phyloP scores from a whole-genome alignment of 345 rosid species.

The Salix exigua region DNA sequence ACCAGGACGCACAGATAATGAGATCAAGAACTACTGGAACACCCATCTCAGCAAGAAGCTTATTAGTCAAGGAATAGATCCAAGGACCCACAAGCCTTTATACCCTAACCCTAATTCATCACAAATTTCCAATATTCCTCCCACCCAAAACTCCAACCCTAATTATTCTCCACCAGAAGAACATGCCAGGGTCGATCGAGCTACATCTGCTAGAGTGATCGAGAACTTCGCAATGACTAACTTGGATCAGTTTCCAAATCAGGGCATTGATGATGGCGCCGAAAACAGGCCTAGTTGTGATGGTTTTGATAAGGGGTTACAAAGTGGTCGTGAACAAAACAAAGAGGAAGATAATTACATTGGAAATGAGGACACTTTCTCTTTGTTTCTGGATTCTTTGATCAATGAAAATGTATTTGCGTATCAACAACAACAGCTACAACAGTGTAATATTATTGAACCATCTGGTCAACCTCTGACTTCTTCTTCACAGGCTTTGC shows the following conservation, averaged over 20 bases:
- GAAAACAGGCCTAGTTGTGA: conserved; percentile 8
- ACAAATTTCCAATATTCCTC: not conserved
- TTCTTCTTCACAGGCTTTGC: conserved; percentile 2
- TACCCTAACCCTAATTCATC: conserved; percentile 10
- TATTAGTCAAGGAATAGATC: conserved; percentile 28
- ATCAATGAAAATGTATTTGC: conserved; percentile 44
- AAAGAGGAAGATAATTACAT: conserved; percentile 15
- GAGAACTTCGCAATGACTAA: not conserved
- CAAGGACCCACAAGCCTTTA: conserved; percentile 31
- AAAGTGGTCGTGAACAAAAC: conserved; percentile 13
- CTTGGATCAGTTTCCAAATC: conserved; percentile 2
- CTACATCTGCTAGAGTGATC: conserved; percentile 13
- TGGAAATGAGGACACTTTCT: conserved; percentile 52
- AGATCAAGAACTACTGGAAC: conserved; percentile 31
- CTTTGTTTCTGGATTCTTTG: conserved; percentile 63
- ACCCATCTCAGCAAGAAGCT: conserved; percentile 28
- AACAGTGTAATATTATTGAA: not conserved
- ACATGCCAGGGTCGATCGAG: conserved; percentile 2
- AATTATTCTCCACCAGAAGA: not conserved
- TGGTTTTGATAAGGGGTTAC: conserved; percentile 9
- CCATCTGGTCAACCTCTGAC: not conserved
- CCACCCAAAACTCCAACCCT: not conserved
- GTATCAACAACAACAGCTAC: conserved; percentile 13
- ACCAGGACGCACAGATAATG: conserved; percentile 30
- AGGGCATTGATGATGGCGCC: not conserved